A percentile compares a stretch with the other conserved stretches of the same genome.
These are phyloP conservation scores for Russula olivacea DNA, from an alignment of 768 basidiomycete species.

Conservation along the genomic window DNA sequence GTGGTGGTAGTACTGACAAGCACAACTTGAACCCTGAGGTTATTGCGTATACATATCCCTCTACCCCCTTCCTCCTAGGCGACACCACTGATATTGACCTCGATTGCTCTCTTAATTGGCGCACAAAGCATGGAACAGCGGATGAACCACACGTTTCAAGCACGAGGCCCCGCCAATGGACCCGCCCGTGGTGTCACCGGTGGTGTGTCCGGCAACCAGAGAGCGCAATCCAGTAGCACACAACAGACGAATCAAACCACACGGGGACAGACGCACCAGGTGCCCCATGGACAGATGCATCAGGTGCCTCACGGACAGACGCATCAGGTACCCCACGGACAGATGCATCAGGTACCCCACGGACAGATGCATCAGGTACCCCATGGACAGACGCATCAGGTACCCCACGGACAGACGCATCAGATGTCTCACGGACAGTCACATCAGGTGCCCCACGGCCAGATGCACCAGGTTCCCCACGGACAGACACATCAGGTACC, in stretches of 20 bases:
- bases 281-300: too few relatives aligned
- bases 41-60: neutral
- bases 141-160: neutral
- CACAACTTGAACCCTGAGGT: neutral
- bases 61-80: too few relatives aligned
- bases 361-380: too few relatives aligned
- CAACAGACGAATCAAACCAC: neutral
- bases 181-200: neutral
- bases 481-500: too few relatives aligned
- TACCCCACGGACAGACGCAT: too few relatives aligned
- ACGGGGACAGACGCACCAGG: neutral
- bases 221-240: neutral
- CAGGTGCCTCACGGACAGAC: neutral
- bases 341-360: too few relatives aligned
- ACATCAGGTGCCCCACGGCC: too few relatives aligned
- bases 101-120: neutral
- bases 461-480: too few relatives aligned
- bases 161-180: neutral
- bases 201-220: neutral
- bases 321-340: neutral
- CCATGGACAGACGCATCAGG: too few relatives aligned
- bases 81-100: neutral
- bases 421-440: neutral
- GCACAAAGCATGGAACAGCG: neutral
- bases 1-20: neutral